Evolutionary conservation across 169 alveolate species (phyloP).

Genomic region (Cryptosporidium ubiquitum): DNA sequence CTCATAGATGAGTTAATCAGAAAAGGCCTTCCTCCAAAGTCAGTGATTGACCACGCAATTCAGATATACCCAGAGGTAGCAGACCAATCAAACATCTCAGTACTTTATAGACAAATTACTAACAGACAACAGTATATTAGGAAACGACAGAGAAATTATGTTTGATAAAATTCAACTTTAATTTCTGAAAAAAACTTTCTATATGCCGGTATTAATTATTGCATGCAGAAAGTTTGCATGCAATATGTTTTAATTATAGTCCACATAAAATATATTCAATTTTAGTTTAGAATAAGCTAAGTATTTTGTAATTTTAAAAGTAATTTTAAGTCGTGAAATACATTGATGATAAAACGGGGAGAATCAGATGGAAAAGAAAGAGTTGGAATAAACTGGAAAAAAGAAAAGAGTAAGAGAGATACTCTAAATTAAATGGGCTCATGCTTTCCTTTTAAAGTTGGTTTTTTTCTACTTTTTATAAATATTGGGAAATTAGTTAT

Average conservation of each 20-base stretch:
- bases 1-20: slow-evolving; percentile 63
- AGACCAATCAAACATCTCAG: slow-evolving; percentile 69
- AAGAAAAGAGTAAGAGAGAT: no score
- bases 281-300: slow-evolving; percentile 9
- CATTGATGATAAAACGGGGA: background rate
- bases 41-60: slow-evolving; percentile 71
- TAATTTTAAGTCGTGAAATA: background rate
- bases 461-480: no score
- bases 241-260: background rate
- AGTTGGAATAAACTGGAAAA: background rate
- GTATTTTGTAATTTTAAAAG: background rate
- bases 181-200: background rate
- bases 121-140: slow-evolving; percentile 70
- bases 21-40: slow-evolving; percentile 72
- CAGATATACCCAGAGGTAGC: slow-evolving; percentile 73
- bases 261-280: background rate
- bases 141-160: slow-evolving; percentile 69
- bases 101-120: slow-evolving; percentile 57
- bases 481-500: background rate
- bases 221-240: slow-evolving; percentile 10
- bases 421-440: no score
- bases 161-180: background rate
- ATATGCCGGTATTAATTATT: background rate
- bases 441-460: background rate
- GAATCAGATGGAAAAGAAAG: background rate